Evolutionary conservation across 257 asterid genomes (phyloP).

Genomic region (Leonotis leonurus): DNA sequence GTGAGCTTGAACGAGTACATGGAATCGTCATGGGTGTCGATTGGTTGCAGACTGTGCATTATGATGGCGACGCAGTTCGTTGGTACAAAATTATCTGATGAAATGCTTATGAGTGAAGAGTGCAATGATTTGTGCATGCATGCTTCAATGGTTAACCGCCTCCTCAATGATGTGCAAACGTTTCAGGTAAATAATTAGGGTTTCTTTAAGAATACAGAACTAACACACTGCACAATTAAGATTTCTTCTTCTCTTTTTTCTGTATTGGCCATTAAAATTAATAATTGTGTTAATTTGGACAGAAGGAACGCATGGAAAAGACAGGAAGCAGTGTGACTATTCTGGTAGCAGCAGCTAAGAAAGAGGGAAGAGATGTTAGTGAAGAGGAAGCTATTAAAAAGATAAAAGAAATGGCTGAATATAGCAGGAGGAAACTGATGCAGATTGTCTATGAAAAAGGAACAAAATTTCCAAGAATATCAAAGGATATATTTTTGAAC

Average conservation of each 20-base stretch:
- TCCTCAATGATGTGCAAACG: conserved; percentile 27
- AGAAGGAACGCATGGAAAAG: conserved; percentile 21
- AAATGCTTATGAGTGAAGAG: conserved; percentile 16
- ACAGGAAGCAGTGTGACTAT: conserved; percentile 17
- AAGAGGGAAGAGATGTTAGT: neutral
- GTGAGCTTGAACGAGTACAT: conserved; percentile 22
- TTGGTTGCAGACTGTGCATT: neutral
- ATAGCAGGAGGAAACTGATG: conserved; percentile 23
- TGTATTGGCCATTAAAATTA: too few species aligned
- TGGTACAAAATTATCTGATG: conserved; percentile 15
- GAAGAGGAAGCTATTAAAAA: conserved; percentile 21
- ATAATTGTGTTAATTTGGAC: neutral
- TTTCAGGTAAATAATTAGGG: conserved; percentile 13
- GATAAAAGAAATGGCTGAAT: conserved; percentile 8
- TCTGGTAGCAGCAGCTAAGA: conserved; percentile 3
- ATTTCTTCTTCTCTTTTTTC: too few species aligned
- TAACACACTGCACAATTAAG: too few species aligned
- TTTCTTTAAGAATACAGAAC: too few species aligned
- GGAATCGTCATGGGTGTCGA: neutral
- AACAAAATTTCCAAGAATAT: conserved; percentile 21
- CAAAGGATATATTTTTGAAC: conserved; percentile 25
- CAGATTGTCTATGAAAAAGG: conserved; percentile 24
- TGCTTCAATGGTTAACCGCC: conserved; percentile 13
- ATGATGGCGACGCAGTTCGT: conserved; percentile 11
- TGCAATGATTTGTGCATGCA: conserved; percentile 16